phyloP scores from a whole-genome alignment of 345 rosid species.

The Pugionium cornutum region DNA sequence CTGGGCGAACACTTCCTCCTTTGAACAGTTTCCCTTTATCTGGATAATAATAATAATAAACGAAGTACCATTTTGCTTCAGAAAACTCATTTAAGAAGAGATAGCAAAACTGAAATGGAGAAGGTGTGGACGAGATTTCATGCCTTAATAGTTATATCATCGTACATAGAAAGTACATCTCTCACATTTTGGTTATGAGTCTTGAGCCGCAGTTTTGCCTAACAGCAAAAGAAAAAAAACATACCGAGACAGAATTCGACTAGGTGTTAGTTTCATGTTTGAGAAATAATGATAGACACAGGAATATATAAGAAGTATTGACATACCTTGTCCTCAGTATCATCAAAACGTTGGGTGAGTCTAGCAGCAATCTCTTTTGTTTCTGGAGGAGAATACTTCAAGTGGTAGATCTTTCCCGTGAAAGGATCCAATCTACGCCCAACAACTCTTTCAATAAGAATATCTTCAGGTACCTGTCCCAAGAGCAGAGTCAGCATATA shows the following conservation, averaged over 20 bases:
- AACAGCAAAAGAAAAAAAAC: constrained; percentile 10
- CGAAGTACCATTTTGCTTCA: constrained; percentile 9
- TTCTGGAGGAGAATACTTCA: constrained; percentile 90
- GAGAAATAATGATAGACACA: not conserved
- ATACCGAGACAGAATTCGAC: not conserved
- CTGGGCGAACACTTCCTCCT: constrained; percentile 61
- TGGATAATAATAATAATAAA: constrained; percentile 29
- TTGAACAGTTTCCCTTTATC: constrained; percentile 63
- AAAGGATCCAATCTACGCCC: constrained; percentile 92
- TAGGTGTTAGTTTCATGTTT: not conserved
- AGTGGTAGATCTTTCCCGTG: constrained; percentile 91
- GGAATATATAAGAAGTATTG: constrained; percentile 5
- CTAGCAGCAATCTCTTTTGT: constrained; percentile 82
- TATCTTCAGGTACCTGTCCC: constrained; percentile 83
- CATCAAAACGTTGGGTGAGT: constrained; percentile 88
- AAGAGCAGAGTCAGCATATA: constrained; percentile 30
- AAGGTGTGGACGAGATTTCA: constrained; percentile 36
- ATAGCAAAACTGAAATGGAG: constrained; percentile 5
- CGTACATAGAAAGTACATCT: constrained; percentile 79
- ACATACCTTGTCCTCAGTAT: constrained; percentile 90
- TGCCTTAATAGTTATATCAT: constrained; percentile 78
- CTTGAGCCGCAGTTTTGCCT: constrained; percentile 80
- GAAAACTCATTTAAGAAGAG: constrained; percentile 10
- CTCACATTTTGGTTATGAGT: constrained; percentile 83
- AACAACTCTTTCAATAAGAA: constrained; percentile 86